A percentile compares a stretch with the other conserved stretches of the same genome.
Evolutionary conservation across 169 alveolate genomes (phyloP).

Genomic region (Theileria orientalis): DNA sequence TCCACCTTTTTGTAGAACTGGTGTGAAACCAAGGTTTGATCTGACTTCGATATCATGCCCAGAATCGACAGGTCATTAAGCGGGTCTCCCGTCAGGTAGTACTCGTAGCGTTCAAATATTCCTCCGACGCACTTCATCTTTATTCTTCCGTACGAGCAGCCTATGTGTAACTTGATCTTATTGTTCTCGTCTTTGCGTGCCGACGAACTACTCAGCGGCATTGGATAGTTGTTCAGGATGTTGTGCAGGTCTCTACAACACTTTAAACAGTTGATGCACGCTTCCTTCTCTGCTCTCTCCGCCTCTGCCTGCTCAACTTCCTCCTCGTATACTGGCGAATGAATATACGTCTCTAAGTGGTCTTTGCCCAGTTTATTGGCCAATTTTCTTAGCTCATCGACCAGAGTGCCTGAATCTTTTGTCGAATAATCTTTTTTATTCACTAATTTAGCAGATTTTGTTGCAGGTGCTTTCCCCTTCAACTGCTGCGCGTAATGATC

Average conservation of each 20-base stretch:
- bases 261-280: slow-evolving; percentile 66
- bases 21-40: slow-evolving; percentile 78
- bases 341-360: no score
- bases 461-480: neutral
- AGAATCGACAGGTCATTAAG: slow-evolving; percentile 76
- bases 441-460: neutral
- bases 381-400: no score
- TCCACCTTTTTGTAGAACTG: slow-evolving; percentile 46
- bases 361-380: no score
- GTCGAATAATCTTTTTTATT: neutral
- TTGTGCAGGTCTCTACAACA: slow-evolving; percentile 81
- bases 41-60: slow-evolving; percentile 76
- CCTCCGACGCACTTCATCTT: slow-evolving; percentile 79
- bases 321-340: no score
- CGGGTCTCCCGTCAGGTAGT: slow-evolving; percentile 77
- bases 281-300: slow-evolving; percentile 20
- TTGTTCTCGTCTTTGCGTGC: slow-evolving; percentile 21
- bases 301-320: neutral
- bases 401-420: slow-evolving; percentile 9
- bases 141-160: slow-evolving; percentile 77
- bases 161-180: slow-evolving; percentile 74
- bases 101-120: slow-evolving; percentile 74
- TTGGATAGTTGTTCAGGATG: slow-evolving; percentile 77
- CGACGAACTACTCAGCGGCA: slow-evolving; percentile 56
- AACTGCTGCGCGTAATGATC: neutral